Base-by-base conservation (phyloP, 805 yeast genomes). In the Crinitomyces ghanaensis region DNA sequence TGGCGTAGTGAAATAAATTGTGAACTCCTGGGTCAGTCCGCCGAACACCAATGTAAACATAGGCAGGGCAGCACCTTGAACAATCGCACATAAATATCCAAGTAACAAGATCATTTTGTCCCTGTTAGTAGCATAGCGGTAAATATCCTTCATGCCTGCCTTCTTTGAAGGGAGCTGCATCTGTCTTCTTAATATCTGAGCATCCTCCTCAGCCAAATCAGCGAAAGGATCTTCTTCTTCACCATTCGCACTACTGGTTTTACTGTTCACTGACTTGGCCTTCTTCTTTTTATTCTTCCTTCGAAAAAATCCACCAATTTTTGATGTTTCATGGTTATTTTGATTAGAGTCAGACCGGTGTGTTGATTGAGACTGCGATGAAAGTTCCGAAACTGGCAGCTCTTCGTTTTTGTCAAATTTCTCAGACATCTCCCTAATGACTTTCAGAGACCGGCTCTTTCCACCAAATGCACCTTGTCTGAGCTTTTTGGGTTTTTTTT, bases 11-110 rank as follows among this genome's bases (percentile, higher is more conserved):
- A 51, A 44, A 31, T 49, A 62, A 31, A 40, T 34, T 28, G 55
- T 48, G 45, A 63, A 59, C 14, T 53, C 51, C 26, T 54, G 53
- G 8, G 68, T 54, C 34, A 62, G 41, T 26, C 49, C 45, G 18
- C 67, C 67, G 19, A 62, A 58, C 5, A 63, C 60, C 29, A 61
- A 40, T 13, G 62, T 56, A 48, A 60, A 60, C 43, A 61, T 46
- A 2, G 66, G 66, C 33, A 62, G 35, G 14, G 59, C 59, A 16
- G 59, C 62, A 12, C 66, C 66, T 11, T 57, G 55, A 3, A 56
- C 54, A 7, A 56, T 44, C 1, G 66, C 47, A 31, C 49, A 43
- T 16, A 49, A 35, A 12, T 48, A 36, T 2, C 62, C 66, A 9
- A 56, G 4, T 3, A 41, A 11, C 12, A 58, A 45, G 19, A 56